A percentile compares a stretch with the other conserved stretches of the same genome.
phyloP scores from a whole-genome alignment of 345 rosid genomes.

The Eucalyptus grandis region DNA sequence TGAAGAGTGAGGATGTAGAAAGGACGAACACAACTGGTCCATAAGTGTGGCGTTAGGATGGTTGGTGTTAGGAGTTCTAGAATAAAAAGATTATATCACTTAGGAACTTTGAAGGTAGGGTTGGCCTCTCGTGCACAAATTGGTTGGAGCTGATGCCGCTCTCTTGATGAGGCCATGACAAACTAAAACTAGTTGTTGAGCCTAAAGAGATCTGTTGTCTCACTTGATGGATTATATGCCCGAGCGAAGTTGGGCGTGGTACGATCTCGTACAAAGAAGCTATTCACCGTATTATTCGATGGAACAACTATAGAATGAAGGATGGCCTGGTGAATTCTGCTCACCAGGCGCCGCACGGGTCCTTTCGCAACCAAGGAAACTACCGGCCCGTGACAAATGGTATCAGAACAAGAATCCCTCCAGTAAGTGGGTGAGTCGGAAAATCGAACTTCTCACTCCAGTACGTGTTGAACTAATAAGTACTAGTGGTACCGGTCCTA shows the following conservation, averaged over 20 bases:
- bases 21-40: accelerated
- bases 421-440: no score
- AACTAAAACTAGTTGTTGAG: no score
- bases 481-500: accelerated
- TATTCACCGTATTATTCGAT: accelerated
- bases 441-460: no score
- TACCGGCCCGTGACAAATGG: accelerated
- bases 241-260: accelerated
- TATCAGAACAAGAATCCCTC: accelerated
- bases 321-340: accelerated
- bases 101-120: accelerated
- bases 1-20: no score
- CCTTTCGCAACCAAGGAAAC: accelerated
- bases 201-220: no score
- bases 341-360: accelerated
- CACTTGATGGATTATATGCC: accelerated
- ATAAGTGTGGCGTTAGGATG: accelerated
- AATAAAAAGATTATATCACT: accelerated
- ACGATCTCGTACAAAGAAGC: accelerated
- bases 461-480: no score
- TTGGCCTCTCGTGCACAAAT: no score
- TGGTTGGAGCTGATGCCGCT: accelerated
- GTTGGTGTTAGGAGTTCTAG: accelerated
- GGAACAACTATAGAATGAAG: accelerated
- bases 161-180: no score